Percentiles rank a stretch among this genome's conserved stretches.
Evolutionary conservation across 306 rosid species (phyloP).

Genomic region (Biancaea sappan): DNA sequence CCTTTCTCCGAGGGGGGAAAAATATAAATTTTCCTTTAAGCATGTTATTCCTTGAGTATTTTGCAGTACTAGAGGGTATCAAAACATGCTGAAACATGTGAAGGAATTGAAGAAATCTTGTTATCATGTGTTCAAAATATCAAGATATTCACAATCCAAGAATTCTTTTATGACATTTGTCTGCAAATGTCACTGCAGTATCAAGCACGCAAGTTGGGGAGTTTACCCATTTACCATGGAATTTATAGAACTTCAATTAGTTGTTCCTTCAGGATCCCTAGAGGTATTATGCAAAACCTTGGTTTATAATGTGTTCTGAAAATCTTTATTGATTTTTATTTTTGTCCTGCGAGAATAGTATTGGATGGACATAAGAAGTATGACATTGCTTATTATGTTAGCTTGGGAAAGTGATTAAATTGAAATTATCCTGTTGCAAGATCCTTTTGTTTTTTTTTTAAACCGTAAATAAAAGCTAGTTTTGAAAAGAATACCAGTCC

Average conservation of each 20-base stretch:
- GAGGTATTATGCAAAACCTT: constrained; percentile 76
- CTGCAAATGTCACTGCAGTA: constrained; percentile 93
- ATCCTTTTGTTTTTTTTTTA: background rate
- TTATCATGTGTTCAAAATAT: constrained; percentile 31
- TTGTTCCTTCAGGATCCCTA: constrained; percentile 63
- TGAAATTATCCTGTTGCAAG: background rate
- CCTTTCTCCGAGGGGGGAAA: background rate
- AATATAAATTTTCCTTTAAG: background rate
- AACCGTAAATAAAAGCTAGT: background rate
- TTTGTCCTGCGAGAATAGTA: background rate
- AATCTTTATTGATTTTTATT: constrained; percentile 5
- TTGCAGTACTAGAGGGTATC: constrained; percentile 16
- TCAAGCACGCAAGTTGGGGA: constrained; percentile 94
- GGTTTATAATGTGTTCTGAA: constrained; percentile 44
- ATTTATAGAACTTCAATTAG: constrained; percentile 70
- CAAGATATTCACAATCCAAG: constrained; percentile 49
- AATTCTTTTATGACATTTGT: constrained; percentile 63
- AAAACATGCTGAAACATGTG: constrained; percentile 20
- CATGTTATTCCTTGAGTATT: constrained; percentile 17
- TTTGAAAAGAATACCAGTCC: background rate
- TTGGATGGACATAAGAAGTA: constrained; percentile 1
- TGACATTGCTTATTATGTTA: background rate
- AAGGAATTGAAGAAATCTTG: constrained; percentile 33
- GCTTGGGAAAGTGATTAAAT: background rate
- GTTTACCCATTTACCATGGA: constrained; percentile 60